Conservation (phyloP, 495 filamentous ascomycete species). For the Schizothecium vesticola region DNA sequence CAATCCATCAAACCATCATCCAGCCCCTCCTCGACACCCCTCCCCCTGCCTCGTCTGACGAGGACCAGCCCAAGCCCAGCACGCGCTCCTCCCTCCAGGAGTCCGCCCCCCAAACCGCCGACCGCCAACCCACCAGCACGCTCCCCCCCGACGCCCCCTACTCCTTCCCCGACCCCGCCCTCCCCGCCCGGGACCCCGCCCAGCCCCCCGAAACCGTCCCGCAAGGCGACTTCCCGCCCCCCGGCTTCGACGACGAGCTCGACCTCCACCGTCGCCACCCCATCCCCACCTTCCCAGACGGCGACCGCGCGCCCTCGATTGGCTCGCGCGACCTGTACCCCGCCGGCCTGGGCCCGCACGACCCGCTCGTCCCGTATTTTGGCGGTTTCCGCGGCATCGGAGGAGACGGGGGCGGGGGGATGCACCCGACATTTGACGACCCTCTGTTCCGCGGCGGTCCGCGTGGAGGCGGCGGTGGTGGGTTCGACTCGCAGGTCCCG, state of each 20-base stretch:
- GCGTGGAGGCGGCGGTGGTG: constrained; percentile 28
- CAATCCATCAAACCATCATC: constrained; percentile 72
- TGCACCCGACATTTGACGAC: constrained; percentile 96
- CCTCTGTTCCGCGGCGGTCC: constrained; percentile 66
- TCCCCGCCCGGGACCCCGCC: constrained; percentile 41
- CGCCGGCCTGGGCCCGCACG: constrained; percentile 74
- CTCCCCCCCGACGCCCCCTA: constrained; percentile 17
- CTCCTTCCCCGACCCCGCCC: constrained; percentile 30
- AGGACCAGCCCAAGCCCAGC: constrained; percentile 33
- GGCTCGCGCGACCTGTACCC: constrained; percentile 87
- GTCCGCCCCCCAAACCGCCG: constrained; percentile 25
- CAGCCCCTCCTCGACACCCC: constrained; percentile 67
- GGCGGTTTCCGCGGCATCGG: constrained; percentile 45
- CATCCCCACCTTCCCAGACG: constrained; percentile 31
- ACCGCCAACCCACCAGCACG: constrained; percentile 24
- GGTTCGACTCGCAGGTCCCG: constrained; percentile 51
- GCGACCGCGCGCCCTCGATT: constrained; percentile 51
- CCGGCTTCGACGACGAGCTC: constrained; percentile 91
- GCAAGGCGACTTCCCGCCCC: constrained; percentile 73
- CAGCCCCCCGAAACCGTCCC: constrained; percentile 64
- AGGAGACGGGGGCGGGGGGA: constrained; percentile 48
- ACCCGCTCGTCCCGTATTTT: constrained; percentile 66
- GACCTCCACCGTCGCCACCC: constrained; percentile 57
- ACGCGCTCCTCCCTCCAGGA: neutral
- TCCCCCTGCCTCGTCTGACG: constrained; percentile 41